phyloP scores from a whole-genome alignment of 1,284 basidiomycete genomes.

The Fereydounia khargensis region DNA sequence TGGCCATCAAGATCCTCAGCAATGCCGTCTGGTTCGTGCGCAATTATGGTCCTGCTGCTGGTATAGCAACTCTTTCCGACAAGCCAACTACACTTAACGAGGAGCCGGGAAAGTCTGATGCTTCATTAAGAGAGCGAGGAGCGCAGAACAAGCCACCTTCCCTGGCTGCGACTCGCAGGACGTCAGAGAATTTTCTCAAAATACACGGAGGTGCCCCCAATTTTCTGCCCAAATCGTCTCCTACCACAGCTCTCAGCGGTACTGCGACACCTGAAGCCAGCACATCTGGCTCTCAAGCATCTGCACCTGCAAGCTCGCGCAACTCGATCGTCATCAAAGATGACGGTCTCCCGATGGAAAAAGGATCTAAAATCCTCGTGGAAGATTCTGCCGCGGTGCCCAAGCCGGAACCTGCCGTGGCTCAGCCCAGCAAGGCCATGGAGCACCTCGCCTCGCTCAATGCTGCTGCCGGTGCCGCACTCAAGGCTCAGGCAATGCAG shows the following conservation, averaged over 20 bases:
- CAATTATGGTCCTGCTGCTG: constrained; percentile 27
- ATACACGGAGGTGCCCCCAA: constrained; percentile 17
- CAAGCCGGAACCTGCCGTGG: neutral
- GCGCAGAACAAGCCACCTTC: constrained; percentile 11
- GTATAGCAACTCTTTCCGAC: constrained; percentile 12
- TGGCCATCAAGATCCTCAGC: constrained; percentile 42
- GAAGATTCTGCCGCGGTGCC: too few species aligned
- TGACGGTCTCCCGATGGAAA: too few species aligned
- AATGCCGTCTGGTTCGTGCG: constrained; percentile 48
- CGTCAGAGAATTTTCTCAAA: constrained; percentile 25
- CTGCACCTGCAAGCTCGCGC: too few species aligned
- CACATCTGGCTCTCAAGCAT: too few species aligned
- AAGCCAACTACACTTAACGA: too few species aligned
- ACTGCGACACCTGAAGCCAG: constrained; percentile 24
- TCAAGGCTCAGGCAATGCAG: constrained; percentile 10
- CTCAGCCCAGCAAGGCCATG: constrained; percentile 23
- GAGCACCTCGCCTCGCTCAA: constrained; percentile 39
- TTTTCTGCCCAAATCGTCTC: constrained; percentile 21
- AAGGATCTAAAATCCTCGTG: too few species aligned
- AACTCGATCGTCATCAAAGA: too few species aligned
- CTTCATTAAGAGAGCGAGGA: too few species aligned
- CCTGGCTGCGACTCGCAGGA: constrained; percentile 9
- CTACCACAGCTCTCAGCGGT: constrained; percentile 34
- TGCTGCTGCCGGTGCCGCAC: constrained; percentile 33
- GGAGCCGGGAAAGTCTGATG: too few species aligned